Base-by-base conservation (phyloP, 192 early-diverging fungal species). In the Martensiomyces pterosporus region DNA sequence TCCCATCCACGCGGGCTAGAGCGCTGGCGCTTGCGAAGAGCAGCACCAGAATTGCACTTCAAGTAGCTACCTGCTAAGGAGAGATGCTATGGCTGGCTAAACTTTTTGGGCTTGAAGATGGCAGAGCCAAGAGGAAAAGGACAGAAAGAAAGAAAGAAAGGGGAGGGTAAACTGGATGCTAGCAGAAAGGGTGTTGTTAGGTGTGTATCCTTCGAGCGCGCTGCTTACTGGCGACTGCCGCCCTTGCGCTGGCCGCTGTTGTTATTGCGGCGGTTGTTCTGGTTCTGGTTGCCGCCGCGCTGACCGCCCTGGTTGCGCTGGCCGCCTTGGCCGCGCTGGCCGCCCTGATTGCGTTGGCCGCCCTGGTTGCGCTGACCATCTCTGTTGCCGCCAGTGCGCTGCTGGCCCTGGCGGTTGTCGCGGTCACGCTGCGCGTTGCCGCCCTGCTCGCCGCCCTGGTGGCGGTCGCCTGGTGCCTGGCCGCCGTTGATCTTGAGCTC, bases 401-500 rank as follows among this genome's bases (percentile, higher is more conserved):
- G 56, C 59, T 65, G 58, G 52, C 54, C 43, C 52, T 67, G 33
- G 36, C 71, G 59, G 21, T 58, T 47, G 22, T 67, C 67, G 15
- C 63, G 56, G 42, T 64, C 60, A 34, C 68, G 53, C 18, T 52
- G 26, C n/a, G 60, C 39, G 15, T 63, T 39, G 36, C 53, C 58
- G 14, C 57, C 57, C 13, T 68, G 50, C 2, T 64, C 49, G 26
- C 49, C 43, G 37, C 52, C 52, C 62, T 72, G 57, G 27, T 75
- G 56, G 44, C 65, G 56, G 35, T 69, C 60, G 50, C 51, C 55
- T 19, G 57, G 63, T n/a, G 56, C 35, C 40, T 69, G 54, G 32
- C 66, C 74, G 44, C 63, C 75, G 32, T 64, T 56, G 39, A 74
- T 64, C 67, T 85, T 85, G 55, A 76, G 64, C 76, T 96, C 93